Evolutionary conservation across 768 basidiomycete species (phyloP), one percentile per base, ranked within the genome.

Genomic region (Lactarius trivialis): DNA sequence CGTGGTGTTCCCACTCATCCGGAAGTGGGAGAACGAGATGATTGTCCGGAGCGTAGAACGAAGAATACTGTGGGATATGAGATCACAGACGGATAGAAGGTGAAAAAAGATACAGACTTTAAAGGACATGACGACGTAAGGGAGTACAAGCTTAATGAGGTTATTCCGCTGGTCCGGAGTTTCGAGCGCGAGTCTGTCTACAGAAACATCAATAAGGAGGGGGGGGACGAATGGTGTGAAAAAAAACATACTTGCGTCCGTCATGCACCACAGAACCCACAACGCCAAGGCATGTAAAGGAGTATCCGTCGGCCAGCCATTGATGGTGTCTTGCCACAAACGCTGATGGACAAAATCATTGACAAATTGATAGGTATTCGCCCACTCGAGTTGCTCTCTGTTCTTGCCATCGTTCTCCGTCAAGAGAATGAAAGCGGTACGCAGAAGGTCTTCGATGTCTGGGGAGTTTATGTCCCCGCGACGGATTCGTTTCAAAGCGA

Each of bases 341-440:
- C 78, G 76, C n/a, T 68, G 68, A 34, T 76, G 76, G 37, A 85
- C 70, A 60, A 78, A 82, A 1, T 58, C 21, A 52, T 80, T 76
- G 9, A 82, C 75, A 48, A 81, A 84, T 5, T 63, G 64, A 39
- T 77, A 76, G 3, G 85, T 74, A 4, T 79, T 78, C 0, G 82
- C 85, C 26, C 72, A 74, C 60, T 80, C 65, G 53, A 89, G 80
- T 71, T 84, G 84, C 4, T 67, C 73, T 37, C 76, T 76, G 70
- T 89, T 89, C 69, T 78, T 79, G 36, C 85, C 85, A 71, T 89
- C 86, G 72, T 86, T 83, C 64, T 89, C 87, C 4, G 81, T 72
- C 71, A 85, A 70, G 77, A 89, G 80, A 48, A 85, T 67, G 56
- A 79, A 82, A 6, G 77, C 76, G 0, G 72, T 73, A 73, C 79